Percentiles rank a stretch among this genome's conserved stretches.
Conservation (phyloP, 108 stramenopile genomes). For the Nannochloropsis oceanica region DNA sequence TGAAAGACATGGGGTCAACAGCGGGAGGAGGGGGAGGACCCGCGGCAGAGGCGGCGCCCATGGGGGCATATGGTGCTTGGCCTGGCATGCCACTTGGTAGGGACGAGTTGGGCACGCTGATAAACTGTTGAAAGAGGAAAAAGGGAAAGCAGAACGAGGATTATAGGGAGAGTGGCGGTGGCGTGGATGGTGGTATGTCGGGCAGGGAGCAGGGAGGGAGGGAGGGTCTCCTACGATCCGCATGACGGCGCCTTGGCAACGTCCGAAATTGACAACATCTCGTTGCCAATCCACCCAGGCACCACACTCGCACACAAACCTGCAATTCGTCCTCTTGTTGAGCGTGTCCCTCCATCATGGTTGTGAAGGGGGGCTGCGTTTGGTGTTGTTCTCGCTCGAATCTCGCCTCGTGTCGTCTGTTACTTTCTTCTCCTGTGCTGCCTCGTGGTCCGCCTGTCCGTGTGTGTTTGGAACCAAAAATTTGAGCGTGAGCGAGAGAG, state of each 20-base stretch:
- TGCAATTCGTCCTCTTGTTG: background rate
- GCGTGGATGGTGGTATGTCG: background rate
- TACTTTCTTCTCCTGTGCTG: background rate
- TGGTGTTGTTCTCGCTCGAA: background rate
- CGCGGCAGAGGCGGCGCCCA: background rate
- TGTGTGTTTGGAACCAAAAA: too few relatives aligned
- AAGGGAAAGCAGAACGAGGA: background rate
- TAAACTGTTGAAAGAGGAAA: background rate
- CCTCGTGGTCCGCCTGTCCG: too few relatives aligned
- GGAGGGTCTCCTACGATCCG: background rate
- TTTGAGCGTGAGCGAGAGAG: too few relatives aligned
- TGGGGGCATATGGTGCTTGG: background rate
- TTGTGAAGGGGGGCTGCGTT: background rate
- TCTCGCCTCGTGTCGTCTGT: background rate
- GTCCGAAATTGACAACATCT: too few relatives aligned
- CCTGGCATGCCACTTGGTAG: background rate
- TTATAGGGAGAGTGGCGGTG: background rate
- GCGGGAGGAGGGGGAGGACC: background rate
- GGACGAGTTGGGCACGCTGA: background rate
- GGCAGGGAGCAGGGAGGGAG: background rate
- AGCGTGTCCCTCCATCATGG: background rate
- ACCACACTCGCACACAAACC: background rate
- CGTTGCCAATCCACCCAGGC: too few relatives aligned
- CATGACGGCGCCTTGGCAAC: too few relatives aligned
- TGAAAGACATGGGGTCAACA: background rate